These are phyloP conservation scores for Phanerochaete carnosa DNA, from an alignment of 768 basidiomycete genomes.

Conservation along the genomic window DNA sequence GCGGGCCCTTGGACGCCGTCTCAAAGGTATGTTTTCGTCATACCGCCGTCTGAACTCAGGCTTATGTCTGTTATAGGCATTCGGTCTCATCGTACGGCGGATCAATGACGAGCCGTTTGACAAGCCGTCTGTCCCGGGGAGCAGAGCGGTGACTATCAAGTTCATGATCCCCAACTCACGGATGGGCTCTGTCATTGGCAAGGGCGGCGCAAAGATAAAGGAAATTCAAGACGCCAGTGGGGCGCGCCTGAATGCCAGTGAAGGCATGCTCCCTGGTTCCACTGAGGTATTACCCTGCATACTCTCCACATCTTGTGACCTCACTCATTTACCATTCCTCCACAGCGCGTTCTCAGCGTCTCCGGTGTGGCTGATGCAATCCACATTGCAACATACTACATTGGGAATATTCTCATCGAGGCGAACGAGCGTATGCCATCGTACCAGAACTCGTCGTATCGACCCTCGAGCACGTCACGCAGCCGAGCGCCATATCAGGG, in stretches of 20 bases:
- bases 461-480: conserved; percentile 59
- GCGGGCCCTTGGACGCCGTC: conserved; percentile 95
- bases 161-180: conserved; percentile 99
- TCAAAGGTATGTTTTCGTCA: conserved; percentile 67
- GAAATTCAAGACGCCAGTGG: conserved; percentile 99
- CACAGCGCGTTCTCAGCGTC: conserved; percentile 92
- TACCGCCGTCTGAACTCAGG: neutral
- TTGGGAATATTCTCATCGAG: conserved; percentile 96
- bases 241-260: conserved; percentile 92
- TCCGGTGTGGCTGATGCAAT: conserved; percentile 99
- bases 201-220: conserved; percentile 97
- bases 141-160: conserved; percentile 98
- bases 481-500: conserved; percentile 39
- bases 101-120: conserved; percentile 99
- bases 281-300: conserved; percentile 71
- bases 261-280: conserved; percentile 98
- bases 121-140: conserved; percentile 94
- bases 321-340: conserved; percentile 10
- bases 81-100: conserved; percentile 95
- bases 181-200: conserved; percentile 99
- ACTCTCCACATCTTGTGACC: neutral
- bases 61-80: conserved; percentile 58
- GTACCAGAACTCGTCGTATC: conserved; percentile 48
- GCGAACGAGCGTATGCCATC: conserved; percentile 83
- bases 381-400: conserved; percentile 99